These are phyloP conservation scores for Hypomyces perniciosus DNA, from an alignment of 2,329 filamentous ascomycete genomes.

Conservation along the genomic window DNA sequence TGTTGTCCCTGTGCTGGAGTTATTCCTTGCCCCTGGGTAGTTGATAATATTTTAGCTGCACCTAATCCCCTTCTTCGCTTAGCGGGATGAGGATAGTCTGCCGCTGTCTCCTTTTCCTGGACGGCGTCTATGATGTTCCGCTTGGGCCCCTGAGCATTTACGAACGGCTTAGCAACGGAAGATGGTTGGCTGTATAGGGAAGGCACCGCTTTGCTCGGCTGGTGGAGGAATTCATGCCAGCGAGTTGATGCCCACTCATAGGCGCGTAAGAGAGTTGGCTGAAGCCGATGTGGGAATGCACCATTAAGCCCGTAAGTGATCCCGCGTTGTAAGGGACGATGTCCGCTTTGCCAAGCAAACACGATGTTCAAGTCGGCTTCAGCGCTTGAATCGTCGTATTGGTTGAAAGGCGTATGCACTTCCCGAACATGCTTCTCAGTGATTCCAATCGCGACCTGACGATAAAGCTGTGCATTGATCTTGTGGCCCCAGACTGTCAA, in stretches of 20 bases:
- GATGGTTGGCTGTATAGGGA: too few relatives aligned
- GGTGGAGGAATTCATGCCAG: constrained; percentile 13
- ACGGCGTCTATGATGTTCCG: too few relatives aligned
- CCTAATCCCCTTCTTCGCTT: too few relatives aligned
- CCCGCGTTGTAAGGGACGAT: constrained; percentile 13
- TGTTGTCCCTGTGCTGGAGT: too few relatives aligned
- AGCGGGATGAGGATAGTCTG: too few relatives aligned
- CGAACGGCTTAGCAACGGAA: too few relatives aligned
- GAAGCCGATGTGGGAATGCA: constrained; percentile 11
- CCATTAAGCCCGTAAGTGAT: constrained; percentile 16
- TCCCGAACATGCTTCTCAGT: constrained; percentile 12
- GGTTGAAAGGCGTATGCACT: constrained; percentile 3
- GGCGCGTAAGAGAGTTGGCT: constrained; percentile 6
- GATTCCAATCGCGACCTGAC: constrained; percentile 11
- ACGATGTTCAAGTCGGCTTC: constrained; percentile 6
- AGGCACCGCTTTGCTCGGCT: background rate
- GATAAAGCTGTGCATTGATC: background rate
- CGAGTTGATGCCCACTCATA: constrained; percentile 8
- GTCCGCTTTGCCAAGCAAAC: too few relatives aligned
- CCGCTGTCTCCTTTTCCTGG: too few relatives aligned
- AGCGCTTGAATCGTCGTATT: constrained; percentile 7
- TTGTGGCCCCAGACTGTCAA: background rate
- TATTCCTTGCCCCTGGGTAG: too few relatives aligned
- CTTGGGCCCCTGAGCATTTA: too few relatives aligned
- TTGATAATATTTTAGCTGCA: too few relatives aligned